These are phyloP conservation scores for Sanghuangporus weigelae DNA, from an alignment of 1,284 basidiomycete species.

Conservation along the genomic window DNA sequence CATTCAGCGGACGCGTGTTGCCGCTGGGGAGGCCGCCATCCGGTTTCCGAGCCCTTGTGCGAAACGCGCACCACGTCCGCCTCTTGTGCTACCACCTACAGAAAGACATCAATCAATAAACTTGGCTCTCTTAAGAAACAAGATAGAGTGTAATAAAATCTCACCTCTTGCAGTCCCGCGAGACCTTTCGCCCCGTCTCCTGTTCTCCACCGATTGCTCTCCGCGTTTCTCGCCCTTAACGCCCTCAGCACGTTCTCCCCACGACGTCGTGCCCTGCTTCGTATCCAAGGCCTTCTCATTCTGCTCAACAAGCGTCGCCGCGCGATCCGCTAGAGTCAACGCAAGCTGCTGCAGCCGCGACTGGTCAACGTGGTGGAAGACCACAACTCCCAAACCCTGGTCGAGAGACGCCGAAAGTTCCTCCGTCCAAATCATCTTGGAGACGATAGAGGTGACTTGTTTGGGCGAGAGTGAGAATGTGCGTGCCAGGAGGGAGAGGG, in stretches of 20 bases:
- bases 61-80: conserved; percentile 68
- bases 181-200: conserved; percentile 62
- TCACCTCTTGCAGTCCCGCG: conserved; percentile 50
- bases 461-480: conserved; percentile 84
- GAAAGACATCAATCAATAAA: not conserved
- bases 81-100: conserved; percentile 48
- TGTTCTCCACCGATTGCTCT: conserved; percentile 68
- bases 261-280: conserved; percentile 72
- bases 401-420: conserved; percentile 93
- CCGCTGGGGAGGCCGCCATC: conserved; percentile 42
- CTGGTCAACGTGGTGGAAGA: conserved; percentile 88
- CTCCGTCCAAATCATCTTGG: conserved; percentile 99
- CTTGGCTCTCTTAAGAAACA: not conserved
- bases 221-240: conserved; percentile 73
- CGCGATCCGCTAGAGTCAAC: conserved; percentile 84
- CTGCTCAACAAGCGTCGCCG: conserved; percentile 85
- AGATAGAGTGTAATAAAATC: conserved; percentile 17
- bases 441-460: conserved; percentile 87
- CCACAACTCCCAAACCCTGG: conserved; percentile 79
- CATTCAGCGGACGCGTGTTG: conserved; percentile 14
- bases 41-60: conserved; percentile 76
- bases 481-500: conserved; percentile 78
- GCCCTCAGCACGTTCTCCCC: conserved; percentile 66
- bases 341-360: conserved; percentile 88
- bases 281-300: conserved; percentile 93